Evolutionary conservation across 139 green algal species (phyloP).

Genomic region (Tetradesmus obliquus): DNA sequence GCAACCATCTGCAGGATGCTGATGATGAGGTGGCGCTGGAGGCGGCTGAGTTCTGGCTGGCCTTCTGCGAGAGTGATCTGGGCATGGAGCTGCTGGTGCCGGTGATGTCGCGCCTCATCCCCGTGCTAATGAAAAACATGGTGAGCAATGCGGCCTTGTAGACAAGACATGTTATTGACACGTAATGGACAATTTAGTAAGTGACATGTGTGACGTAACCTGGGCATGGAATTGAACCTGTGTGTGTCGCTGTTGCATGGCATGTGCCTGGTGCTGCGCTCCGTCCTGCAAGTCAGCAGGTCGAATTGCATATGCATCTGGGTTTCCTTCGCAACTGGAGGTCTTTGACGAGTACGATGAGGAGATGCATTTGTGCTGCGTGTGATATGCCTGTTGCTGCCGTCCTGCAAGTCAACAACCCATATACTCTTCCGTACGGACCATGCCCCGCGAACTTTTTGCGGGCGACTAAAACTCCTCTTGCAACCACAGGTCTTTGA

Average conservation of each 20-base stretch:
- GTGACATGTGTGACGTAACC: neutral
- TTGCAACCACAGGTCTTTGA: conserved; percentile 77
- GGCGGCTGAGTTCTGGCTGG: conserved; percentile 96
- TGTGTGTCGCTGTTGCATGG: too few relatives aligned
- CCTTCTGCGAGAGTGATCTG: conserved; percentile 79
- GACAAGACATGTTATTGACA: neutral
- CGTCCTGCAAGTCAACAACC: neutral
- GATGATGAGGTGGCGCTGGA: conserved; percentile 90
- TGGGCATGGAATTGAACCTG: neutral
- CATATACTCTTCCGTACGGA: too few relatives aligned
- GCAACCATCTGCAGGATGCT: conserved; percentile 37
- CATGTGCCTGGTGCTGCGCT: too few relatives aligned
- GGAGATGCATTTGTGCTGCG: conserved; percentile 64
- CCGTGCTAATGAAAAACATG: conserved; percentile 97
- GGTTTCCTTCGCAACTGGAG: conserved; percentile 24
- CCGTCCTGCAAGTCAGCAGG: too few relatives aligned
- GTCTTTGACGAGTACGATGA: conserved; percentile 93
- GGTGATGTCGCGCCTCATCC: conserved; percentile 86
- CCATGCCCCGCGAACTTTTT: neutral
- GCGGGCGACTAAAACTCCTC: neutral
- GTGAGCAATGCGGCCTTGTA: conserved; percentile 47
- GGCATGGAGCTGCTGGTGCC: conserved; percentile 78
- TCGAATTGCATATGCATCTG: too few relatives aligned
- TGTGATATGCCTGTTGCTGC: too few relatives aligned
- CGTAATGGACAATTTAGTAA: neutral